A percentile compares a stretch with the other conserved stretches of the same genome.
These are phyloP conservation scores for Suillus clintonianus DNA, from an alignment of 768 basidiomycete species.

Conservation along the genomic window DNA sequence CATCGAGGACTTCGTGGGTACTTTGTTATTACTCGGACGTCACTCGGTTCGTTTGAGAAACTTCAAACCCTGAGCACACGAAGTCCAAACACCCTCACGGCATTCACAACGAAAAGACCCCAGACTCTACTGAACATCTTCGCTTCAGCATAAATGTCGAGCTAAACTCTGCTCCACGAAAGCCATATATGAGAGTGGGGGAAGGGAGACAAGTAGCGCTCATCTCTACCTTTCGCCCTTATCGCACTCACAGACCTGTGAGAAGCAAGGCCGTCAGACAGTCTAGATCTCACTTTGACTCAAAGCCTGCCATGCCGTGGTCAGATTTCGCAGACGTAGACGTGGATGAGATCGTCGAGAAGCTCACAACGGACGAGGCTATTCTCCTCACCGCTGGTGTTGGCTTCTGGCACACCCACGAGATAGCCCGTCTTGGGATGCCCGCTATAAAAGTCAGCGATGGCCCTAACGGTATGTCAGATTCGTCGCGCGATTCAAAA, in stretches of 20 bases:
- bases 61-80: too few relatives aligned
- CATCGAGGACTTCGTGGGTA: too few relatives aligned
- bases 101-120: too few relatives aligned
- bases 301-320: constrained; percentile 48
- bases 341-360: constrained; percentile 61
- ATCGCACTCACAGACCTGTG: constrained; percentile 3
- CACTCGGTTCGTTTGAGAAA: too few relatives aligned
- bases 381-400: constrained; percentile 72
- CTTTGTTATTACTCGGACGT: too few relatives aligned
- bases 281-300: not conserved
- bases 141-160: too few relatives aligned
- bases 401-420: constrained; percentile 77
- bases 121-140: too few relatives aligned
- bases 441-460: constrained; percentile 80
- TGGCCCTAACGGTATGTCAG: constrained; percentile 68
- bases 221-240: constrained; percentile 10
- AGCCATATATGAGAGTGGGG: constrained; percentile 10
- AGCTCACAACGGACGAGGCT: constrained; percentile 73
- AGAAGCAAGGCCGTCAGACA: not conserved
- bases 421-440: constrained; percentile 63
- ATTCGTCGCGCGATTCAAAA: not conserved
- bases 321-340: constrained; percentile 70
- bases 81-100: too few relatives aligned
- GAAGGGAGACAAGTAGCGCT: too few relatives aligned
- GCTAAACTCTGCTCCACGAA: too few relatives aligned